These are phyloP conservation scores for Ogataea chonburiensis DNA, from an alignment of 805 yeast genomes.

Conservation along the genomic window DNA sequence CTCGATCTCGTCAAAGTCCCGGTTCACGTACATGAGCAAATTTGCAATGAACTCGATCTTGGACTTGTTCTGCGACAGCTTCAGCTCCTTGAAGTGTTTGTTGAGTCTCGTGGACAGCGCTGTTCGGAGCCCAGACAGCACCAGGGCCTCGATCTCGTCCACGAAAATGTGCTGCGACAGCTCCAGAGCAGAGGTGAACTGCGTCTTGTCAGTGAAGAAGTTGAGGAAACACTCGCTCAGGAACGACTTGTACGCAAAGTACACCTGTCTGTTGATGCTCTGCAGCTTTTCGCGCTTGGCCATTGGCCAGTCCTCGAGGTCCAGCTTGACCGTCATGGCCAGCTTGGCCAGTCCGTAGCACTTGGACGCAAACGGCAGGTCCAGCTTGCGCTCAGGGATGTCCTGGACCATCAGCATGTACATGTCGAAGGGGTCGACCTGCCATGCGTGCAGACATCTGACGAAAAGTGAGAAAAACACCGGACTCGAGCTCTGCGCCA, in stretches of 20 bases:
- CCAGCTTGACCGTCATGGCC: constrained; percentile 26
- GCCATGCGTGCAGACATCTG: constrained; percentile 33
- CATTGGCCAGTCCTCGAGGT: constrained; percentile 29
- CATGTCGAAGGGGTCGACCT: constrained; percentile 31
- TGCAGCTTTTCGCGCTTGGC: constrained; percentile 16
- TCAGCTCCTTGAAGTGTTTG: constrained; percentile 15
- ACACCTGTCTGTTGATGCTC: constrained; percentile 17
- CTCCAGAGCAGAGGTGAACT: constrained; percentile 23
- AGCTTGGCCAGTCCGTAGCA: constrained; percentile 27
- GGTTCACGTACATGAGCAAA: constrained; percentile 19
- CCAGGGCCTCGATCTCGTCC: constrained; percentile 14
- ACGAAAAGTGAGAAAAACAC: constrained; percentile 27
- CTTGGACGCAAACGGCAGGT: constrained; percentile 22
- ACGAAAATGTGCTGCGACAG: constrained; percentile 22
- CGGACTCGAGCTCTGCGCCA: constrained; percentile 23
- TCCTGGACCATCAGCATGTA: constrained; percentile 19
- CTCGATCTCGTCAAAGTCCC: constrained; percentile 26
- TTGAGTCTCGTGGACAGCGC: constrained; percentile 15
- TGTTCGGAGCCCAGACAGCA: constrained; percentile 12
- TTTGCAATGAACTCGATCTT: constrained; percentile 19
- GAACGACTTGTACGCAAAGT: constrained; percentile 12
- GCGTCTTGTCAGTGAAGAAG: constrained; percentile 17
- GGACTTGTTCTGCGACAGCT: constrained; percentile 13
- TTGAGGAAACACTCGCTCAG: constrained; percentile 21
- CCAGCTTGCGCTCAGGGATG: constrained; percentile 14